Percentiles rank a stretch among this genome's conserved stretches.
These are phyloP conservation scores for Rhizopogon salebrosus DNA, from an alignment of 768 basidiomycete species.

Conservation along the genomic window DNA sequence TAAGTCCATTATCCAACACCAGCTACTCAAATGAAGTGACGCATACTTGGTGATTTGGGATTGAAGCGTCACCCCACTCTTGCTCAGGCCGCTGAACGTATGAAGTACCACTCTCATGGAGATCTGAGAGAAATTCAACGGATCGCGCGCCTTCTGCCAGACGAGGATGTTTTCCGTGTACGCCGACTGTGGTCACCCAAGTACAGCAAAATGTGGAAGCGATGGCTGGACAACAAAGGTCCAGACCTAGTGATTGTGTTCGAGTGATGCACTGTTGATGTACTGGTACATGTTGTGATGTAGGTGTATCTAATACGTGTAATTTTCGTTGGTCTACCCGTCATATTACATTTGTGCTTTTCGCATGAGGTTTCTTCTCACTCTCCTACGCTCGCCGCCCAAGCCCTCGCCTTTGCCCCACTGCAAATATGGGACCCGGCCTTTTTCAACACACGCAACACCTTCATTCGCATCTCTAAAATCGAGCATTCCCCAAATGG, in stretches of 20 bases:
- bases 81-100: constrained; percentile 25
- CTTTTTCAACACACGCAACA: constrained; percentile 48
- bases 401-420: constrained; percentile 68
- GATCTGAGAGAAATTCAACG: constrained; percentile 37
- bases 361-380: constrained; percentile 85
- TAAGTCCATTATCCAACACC: constrained; percentile 17
- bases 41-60: not conserved
- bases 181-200: constrained; percentile 15
- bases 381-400: constrained; percentile 66
- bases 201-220: constrained; percentile 34
- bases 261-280: not conserved
- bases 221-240: constrained; percentile 30
- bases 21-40: not conserved
- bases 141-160: constrained; percentile 35
- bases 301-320: not conserved
- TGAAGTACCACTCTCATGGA: constrained; percentile 31
- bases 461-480: constrained; percentile 40
- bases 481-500: constrained; percentile 85
- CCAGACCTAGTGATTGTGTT: constrained; percentile 2
- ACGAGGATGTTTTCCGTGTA: constrained; percentile 30
- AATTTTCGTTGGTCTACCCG: not conserved
- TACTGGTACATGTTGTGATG: not conserved
- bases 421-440: constrained; percentile 70
- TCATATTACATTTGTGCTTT: constrained; percentile 61
- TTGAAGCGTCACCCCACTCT: constrained; percentile 31